Evolutionary conservation across 345 rosid species (phyloP).

Genomic region (Boechera retrofracta): DNA sequence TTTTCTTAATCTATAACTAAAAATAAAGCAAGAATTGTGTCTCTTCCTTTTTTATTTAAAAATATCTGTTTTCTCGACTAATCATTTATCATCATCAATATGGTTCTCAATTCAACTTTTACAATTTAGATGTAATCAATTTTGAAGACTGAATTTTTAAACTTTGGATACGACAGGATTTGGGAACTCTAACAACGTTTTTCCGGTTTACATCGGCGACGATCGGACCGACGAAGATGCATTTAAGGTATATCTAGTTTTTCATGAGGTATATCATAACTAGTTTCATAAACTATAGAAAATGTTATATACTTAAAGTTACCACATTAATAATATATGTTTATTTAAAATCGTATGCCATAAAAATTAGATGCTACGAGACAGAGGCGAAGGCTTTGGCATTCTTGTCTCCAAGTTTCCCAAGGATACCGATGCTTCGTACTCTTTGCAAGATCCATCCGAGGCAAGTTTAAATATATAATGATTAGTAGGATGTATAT

Average conservation of each 20-base stretch:
- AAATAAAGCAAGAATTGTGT: constrained; percentile 14
- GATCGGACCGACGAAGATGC: constrained; percentile 99
- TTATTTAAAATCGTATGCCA: background rate
- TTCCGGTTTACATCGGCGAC: constrained; percentile 94
- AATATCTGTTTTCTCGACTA: constrained; percentile 17
- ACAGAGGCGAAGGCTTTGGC: constrained; percentile 87
- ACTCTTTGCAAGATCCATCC: constrained; percentile 79
- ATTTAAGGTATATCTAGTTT: constrained; percentile 66
- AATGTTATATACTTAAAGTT: background rate
- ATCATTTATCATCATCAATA: constrained; percentile 36
- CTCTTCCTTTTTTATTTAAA: constrained; percentile 12
- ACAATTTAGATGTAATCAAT: background rate
- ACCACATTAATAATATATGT: background rate
- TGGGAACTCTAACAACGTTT: constrained; percentile 70
- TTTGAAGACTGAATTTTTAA: constrained; percentile 2
- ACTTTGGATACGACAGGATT: constrained; percentile 58
- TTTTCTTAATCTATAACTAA: background rate
- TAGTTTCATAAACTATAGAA: background rate
- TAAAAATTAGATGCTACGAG: constrained; percentile 61
- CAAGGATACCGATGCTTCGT: constrained; percentile 82
- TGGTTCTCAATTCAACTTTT: constrained; percentile 10
- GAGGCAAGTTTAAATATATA: constrained; percentile 50
- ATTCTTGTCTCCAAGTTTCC: constrained; percentile 90
- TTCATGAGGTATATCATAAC: background rate
- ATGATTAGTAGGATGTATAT: background rate